Evolutionary conservation across 1,284 basidiomycete genomes (phyloP), one percentile per base, ranked within the genome.

Genomic region (Leccinum solheimii): DNA sequence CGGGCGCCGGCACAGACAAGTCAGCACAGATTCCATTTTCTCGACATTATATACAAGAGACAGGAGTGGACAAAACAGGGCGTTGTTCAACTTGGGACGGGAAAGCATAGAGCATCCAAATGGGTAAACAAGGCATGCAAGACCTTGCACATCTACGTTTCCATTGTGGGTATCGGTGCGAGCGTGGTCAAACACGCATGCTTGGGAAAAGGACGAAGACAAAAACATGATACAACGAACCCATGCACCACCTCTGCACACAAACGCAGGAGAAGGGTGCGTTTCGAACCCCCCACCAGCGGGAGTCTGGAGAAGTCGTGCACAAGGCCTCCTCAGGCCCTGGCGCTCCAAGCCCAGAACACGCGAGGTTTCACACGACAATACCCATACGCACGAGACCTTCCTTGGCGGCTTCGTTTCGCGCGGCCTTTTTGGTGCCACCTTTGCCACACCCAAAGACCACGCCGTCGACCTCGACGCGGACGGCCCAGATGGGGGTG

Each of bases 401-500:
- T 61, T 81, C 76, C 69, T 85, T 87, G 30, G 86, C 86, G 3
- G 86, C 86, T 65, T 86, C 90, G 68, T 91, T 91, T 70, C 86
- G 81, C 1, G 90, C 90, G 2, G 82, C 81, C 71, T 88, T 90
- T 81, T 92, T 92, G 53, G 88, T 90, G 65, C 80, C 83, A 8
- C 88, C 90, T 58, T 76, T 79, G 1, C 90, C 90, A 14, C 70
- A 70, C 2, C 89, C 89, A 73, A 82, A 79, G 55, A 80, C 76
- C 62, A 83, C 76, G 1, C 83, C 83, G 57, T 86, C 81, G 57
- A 91, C 82, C 57, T 85, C 75, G 53, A 86, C 86, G 61, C 77
- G 82, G 54, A 84, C 89, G 60, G 75, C 78, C 90, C 90, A 92
- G 63, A 90, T 81, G 6, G 90, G 88, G 21, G 89, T 91, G 19